Base-by-base conservation (phyloP, 2,329 filamentous ascomycete genomes). In the Sporothrix humicola region DNA sequence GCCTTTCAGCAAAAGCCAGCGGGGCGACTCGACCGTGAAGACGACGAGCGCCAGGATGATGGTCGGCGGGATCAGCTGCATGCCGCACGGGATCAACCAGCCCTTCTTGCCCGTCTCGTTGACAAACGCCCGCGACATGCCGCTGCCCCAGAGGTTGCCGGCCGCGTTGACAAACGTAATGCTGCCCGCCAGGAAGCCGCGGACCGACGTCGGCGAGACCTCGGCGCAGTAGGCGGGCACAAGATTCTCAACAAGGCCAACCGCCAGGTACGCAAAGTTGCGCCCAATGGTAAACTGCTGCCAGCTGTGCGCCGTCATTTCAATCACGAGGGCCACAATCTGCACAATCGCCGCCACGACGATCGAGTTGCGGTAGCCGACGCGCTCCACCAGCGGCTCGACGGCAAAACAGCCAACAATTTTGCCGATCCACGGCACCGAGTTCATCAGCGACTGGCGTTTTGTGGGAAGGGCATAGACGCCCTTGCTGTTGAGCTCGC, bases 61-160 rank as follows among this genome's bases (percentile, higher is more conserved):
- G 1, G 80, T 42, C 3, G 80, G 77, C 71, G 81, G 82, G 4
- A 82, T 73, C 13, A 81, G 77, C 69, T 82, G 81, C 74, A 82
- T 81, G 3, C 78, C 79, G 23, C 81, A 79, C 44, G 81, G 81
- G 74, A 82, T 81, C 31, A 81, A 76, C 81, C 81, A 82, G 17
- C 73, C 75, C 71, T 80, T 77, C 50, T 81, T 79, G 59, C 77
- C 77, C 17, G 71, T 73, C 20, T 72, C 69, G 13, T 77, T 77
- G 65, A 75, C 77, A 7, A 72, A 76, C 17, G 74, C 76, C 17
- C 78, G 78, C 56, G 76, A 79, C 65, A 74, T 73, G 69, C 69
- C 73, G 52, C 58, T 56, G 23, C 73, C 73, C 73, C 73, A 74
- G 15, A 74, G 50, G n/a, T 74, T 74, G 15, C 73, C 73, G 8